Evolutionary conservation across 345 rosid species (phyloP), one percentile per base, ranked within the genome.

Genomic region (Rhizophora apiculata): DNA sequence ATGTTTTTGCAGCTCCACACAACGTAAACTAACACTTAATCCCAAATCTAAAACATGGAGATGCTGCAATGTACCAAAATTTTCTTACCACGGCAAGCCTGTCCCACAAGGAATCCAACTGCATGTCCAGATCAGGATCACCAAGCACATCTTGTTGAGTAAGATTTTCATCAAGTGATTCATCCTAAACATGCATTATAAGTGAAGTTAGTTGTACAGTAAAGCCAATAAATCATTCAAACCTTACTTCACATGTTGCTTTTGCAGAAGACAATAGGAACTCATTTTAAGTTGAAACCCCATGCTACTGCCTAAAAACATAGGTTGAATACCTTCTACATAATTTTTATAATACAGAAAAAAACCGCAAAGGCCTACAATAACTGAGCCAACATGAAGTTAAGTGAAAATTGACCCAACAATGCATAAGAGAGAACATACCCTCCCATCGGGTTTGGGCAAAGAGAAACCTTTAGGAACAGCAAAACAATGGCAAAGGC

Each of bases 381-480:
- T 2, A n/a, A 53, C 34, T 3, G 39, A 54, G 32, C 11, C 54
- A 13, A 9, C 27, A n/a, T 4, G 26, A 34, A 10, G 20, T 16
- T 46, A 58, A 4, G 24, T 27, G 30, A 39, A 30, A 20, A 6
- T 16, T 2, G 6, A 63, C 37, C 21, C 32, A 48, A 26, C 30
- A 16, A 34, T n/a, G 16, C 15, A 21, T 65, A 8, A 21, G 61
- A 68, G 68, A 49, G 29, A 64, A 63, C 95, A 15, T 85, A 92
- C 99, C 80, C 30, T 83, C 64, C 70, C 62, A 11, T 3, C 15
- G 49, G 19, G 19, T 13, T 43, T 43, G 49, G 86, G 87, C 16
- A 86, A 62, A 31, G 79, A 70, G 78, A 92, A 87, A 2, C 89
- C 94, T 65, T 92, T 71, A 30, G 96, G 99, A 79, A 88, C 89